Evolutionary conservation across 768 basidiomycete species (phyloP).

Genomic region (Boletus tylopilopsis): DNA sequence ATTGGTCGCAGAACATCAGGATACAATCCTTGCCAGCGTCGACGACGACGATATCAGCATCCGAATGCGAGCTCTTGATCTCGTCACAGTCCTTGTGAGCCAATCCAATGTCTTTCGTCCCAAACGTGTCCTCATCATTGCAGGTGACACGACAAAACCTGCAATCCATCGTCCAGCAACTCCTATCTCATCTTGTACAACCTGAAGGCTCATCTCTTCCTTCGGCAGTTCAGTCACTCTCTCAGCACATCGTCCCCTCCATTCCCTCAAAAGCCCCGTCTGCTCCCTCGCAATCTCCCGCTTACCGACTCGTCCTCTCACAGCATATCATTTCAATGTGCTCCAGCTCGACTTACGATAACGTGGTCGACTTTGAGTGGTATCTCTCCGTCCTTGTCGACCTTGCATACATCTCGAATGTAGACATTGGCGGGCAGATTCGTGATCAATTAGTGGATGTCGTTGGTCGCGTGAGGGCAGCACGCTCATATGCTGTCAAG

Average conservation of each 20-base stretch:
- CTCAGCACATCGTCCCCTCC: constrained; percentile 48
- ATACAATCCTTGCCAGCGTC: constrained; percentile 83
- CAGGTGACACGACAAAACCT: constrained; percentile 83
- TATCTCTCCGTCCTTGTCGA: constrained; percentile 94
- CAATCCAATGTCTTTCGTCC: background rate
- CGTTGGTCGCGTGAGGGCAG: constrained; percentile 72
- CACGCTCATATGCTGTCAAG: constrained; percentile 75
- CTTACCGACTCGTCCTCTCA: constrained; percentile 82
- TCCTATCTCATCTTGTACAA: constrained; percentile 80
- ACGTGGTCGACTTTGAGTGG: constrained; percentile 95
- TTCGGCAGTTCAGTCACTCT: constrained; percentile 50
- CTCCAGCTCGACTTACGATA: constrained; percentile 78
- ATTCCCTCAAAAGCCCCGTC: constrained; percentile 36
- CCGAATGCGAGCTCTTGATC: constrained; percentile 90
- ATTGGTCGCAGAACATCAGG: constrained; percentile 87
- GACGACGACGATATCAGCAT: constrained; percentile 95
- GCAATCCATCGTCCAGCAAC: constrained; percentile 85
- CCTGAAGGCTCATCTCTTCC: constrained; percentile 50
- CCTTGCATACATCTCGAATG: constrained; percentile 81
- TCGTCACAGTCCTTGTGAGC: constrained; percentile 88
- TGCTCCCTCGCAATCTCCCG: constrained; percentile 67
- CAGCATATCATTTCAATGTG: constrained; percentile 85
- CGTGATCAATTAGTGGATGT: constrained; percentile 86
- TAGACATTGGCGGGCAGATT: constrained; percentile 72
- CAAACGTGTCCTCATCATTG: background rate